Evolutionary conservation across 2,329 filamentous ascomycete genomes (phyloP), one percentile per base, ranked within the genome.

Genomic region (Calonectria honghensis): DNA sequence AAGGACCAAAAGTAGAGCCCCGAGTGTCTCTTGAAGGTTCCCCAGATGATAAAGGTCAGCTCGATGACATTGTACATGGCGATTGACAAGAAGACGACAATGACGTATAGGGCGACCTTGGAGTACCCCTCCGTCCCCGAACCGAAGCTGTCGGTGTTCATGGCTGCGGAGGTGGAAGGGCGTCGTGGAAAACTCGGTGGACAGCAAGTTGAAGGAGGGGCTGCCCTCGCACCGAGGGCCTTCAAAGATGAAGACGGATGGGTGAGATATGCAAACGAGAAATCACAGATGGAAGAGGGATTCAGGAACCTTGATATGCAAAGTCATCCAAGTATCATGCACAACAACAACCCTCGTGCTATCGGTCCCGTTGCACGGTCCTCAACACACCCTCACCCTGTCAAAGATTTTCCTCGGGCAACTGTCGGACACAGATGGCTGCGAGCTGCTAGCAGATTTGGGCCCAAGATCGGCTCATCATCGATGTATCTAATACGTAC

Each of bases 1-100:
- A 86, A 83, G 51, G 84, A 85, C 84, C 85, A 86, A 39, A 86
- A 86, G 75, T 86, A 86, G 1, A 85, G 78, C 2, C 85, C 84
- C 1, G 75, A 61, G 39, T 82, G 82, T 2, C 81, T 77, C 68
- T 84, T 83, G 70, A 86, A 86, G 68, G 83, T 85, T 20, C 79
- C 75, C 35, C 82, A 81, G 72, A 86, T 84, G 76, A 85, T 84
- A 59, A 84, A 81, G 31, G 75, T 82, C 10, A 86, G 78, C 68
- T 86, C 85, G 59, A 84, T 67, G 59, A 82, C 81, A 68, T 86
- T 86, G 82, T 84, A 85, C 27, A 84, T 71, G 27, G 83, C 76
- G 61, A 85, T 78, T 54, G 81, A 75, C 13, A 83, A 70, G 69
- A 85, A 84, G 66, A 82, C 82, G 35, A 82, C 72, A 72, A 83